A percentile compares a stretch with the other conserved stretches of the same genome.
These are phyloP conservation scores for Jaltomata sinuosa DNA, from an alignment of 257 asterid genomes.

Conservation along the genomic window DNA sequence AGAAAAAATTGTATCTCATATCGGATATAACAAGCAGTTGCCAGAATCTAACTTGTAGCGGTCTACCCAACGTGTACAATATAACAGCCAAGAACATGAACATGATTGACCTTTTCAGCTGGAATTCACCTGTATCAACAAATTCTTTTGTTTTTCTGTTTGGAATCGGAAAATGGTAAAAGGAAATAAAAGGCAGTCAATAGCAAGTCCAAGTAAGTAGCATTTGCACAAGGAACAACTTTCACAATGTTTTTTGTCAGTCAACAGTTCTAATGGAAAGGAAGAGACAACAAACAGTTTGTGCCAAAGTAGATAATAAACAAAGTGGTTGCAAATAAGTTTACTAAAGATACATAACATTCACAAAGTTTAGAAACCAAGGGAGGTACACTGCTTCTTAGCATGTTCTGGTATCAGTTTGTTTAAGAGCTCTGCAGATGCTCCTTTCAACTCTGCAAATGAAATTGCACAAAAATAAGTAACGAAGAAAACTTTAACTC, in stretches of 20 bases:
- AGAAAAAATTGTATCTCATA: neutral
- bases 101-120: neutral
- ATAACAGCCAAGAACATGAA: neutral
- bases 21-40: neutral
- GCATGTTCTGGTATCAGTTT: slow-evolving; percentile 76
- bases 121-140: neutral
- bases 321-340: neutral
- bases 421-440: slow-evolving; percentile 43
- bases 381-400: slow-evolving; percentile 63
- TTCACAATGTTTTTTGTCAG: neutral
- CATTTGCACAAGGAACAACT: neutral
- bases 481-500: neutral
- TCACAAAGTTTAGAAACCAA: slow-evolving; percentile 26
- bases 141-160: neutral
- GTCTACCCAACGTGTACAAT: neutral
- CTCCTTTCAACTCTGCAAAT: slow-evolving; percentile 52
- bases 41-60: neutral
- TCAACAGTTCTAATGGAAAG: neutral
- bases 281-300: neutral
- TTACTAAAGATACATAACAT: neutral
- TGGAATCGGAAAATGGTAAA: neutral
- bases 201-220: neutral
- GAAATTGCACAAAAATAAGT: neutral
- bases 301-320: neutral
- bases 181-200: neutral